Evolutionary conservation across 805 yeast species (phyloP).

Genomic region (Starmerella apis): DNA sequence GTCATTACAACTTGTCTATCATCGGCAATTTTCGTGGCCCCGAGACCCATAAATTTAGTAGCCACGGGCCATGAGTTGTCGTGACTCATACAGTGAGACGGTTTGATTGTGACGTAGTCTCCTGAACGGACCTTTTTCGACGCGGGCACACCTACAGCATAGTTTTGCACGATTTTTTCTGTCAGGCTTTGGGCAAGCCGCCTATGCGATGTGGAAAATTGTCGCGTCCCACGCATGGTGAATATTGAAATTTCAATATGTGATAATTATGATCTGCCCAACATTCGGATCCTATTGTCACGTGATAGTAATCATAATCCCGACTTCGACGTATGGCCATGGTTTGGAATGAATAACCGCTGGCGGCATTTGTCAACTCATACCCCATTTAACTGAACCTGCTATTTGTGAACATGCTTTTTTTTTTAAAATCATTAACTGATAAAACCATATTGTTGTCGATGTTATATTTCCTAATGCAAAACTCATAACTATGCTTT

Average conservation of each 20-base stretch:
- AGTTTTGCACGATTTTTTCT: constrained; percentile 89
- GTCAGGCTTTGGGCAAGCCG: constrained; percentile 61
- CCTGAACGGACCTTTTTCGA: constrained; percentile 74
- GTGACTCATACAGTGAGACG: constrained; percentile 98
- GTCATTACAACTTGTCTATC: constrained; percentile 91
- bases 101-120: constrained; percentile 88
- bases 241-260: constrained; percentile 1
- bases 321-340: constrained; percentile 1
- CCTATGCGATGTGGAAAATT: constrained; percentile 14
- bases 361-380: too few species aligned
- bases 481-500: not conserved
- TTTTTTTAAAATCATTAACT: too few species aligned
- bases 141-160: constrained; percentile 74
- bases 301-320: not conserved
- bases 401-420: too few species aligned
- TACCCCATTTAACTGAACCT: too few species aligned
- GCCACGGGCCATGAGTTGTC: constrained; percentile 99
- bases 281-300: not conserved
- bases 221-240: constrained; percentile 7
- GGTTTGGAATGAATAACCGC: too few species aligned
- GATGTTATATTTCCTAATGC: too few species aligned
- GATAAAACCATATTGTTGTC: too few species aligned
- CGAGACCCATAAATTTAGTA: constrained; percentile 85
- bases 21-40: constrained; percentile 73
- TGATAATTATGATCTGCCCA: not conserved